These are phyloP conservation scores for Ballota nigra DNA, from an alignment of 257 asterid species.

Conservation along the genomic window DNA sequence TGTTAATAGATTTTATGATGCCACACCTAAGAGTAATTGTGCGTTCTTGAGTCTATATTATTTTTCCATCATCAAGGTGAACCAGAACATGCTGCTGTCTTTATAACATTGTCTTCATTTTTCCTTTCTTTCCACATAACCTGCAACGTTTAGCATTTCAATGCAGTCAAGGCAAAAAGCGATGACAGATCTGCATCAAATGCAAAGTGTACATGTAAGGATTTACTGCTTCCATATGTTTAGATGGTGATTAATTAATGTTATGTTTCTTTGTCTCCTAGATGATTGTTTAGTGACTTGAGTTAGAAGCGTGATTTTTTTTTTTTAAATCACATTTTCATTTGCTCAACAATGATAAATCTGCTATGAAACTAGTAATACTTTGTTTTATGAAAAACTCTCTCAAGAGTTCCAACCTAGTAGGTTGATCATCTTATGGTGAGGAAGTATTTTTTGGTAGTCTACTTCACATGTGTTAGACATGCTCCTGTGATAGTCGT, in stretches of 20 bases:
- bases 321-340: not conserved
- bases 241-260: conserved; percentile 2
- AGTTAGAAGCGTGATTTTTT: not conserved
- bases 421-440: not conserved
- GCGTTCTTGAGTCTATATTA: conserved; percentile 13
- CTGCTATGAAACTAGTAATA: conserved; percentile 1
- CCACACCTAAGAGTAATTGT: not conserved
- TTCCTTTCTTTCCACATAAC: conserved; percentile 15
- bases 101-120: not conserved
- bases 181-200: conserved; percentile 77
- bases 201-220: conserved; percentile 87
- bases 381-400: not conserved
- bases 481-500: not conserved
- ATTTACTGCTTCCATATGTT: conserved; percentile 18
- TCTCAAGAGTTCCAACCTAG: not conserved
- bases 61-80: not conserved
- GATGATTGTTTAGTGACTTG: not conserved
- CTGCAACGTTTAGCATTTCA: conserved; percentile 19
- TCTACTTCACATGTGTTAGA: not conserved
- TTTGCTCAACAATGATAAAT: not conserved
- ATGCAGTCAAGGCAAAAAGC: conserved; percentile 99
- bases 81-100: conserved; percentile 3
- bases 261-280: not conserved
- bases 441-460: not conserved
- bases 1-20: not conserved